Percentiles rank a stretch among this genome's conserved stretches.
These are phyloP conservation scores for Gynochthodes officinalis DNA, from an alignment of 257 asterid genomes.

Conservation along the genomic window DNA sequence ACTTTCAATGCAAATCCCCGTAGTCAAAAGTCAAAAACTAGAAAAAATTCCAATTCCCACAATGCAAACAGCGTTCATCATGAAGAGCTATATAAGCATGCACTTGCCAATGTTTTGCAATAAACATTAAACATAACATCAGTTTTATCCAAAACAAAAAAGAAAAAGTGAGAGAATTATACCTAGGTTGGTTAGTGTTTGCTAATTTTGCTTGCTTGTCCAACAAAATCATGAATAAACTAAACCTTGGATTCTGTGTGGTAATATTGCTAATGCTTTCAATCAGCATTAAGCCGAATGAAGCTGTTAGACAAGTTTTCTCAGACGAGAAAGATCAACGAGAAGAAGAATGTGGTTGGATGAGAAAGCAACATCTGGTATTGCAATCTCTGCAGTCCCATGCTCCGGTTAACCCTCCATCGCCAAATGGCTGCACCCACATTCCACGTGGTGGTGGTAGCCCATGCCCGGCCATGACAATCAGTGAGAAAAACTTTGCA, in stretches of 20 bases:
- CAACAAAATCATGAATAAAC: not conserved
- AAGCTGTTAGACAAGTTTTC: slow-evolving; percentile 8
- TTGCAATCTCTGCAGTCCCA: slow-evolving; percentile 5
- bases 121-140: too few relatives aligned
- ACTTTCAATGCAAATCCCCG: too few relatives aligned
- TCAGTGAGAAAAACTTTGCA: too few relatives aligned
- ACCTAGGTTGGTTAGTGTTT: too few relatives aligned
- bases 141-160: not conserved
- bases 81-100: slow-evolving; percentile 1
- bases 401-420: slow-evolving; percentile 9
- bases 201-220: not conserved
- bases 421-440: slow-evolving; percentile 26
- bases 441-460: too few relatives aligned
- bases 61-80: too few relatives aligned
- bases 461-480: too few relatives aligned
- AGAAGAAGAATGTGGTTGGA: not conserved
- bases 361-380: not conserved
- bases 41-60: slow-evolving; percentile 3
- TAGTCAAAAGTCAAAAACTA: slow-evolving; percentile 7
- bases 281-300: slow-evolving; percentile 7
- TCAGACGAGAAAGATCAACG: not conserved
- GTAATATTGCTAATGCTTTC: slow-evolving; percentile 2
- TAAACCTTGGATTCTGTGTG: not conserved
- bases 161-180: not conserved
- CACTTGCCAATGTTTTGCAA: not conserved